A percentile compares a stretch with the other conserved stretches of the same genome.
phyloP scores from a whole-genome alignment of 78 protist species.

The Salpingoeca rosetta region DNA sequence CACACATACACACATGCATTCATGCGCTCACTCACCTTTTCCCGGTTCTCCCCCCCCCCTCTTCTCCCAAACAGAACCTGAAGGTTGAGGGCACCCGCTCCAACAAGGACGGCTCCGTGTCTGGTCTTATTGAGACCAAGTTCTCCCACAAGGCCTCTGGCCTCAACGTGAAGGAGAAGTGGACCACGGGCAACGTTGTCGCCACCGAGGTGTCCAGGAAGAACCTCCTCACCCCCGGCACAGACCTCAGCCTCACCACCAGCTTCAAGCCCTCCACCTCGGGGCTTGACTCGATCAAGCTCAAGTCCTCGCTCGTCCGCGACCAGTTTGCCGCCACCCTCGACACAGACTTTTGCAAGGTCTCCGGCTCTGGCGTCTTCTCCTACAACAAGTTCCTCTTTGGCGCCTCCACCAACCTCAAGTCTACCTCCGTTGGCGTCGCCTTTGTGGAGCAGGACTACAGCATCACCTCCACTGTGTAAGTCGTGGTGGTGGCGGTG shows the following conservation, averaged over 20 bases:
- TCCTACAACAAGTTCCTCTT: not conserved
- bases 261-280: not conserved
- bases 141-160: not conserved
- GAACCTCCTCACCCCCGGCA: not conserved
- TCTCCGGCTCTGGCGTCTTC: not conserved
- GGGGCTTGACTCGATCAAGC: not conserved
- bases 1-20: too few relatives aligned
- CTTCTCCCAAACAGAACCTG: too few relatives aligned
- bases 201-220: not conserved
- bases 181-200: not conserved
- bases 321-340: not conserved
- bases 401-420: not conserved
- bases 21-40: too few relatives aligned
- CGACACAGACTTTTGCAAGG: not conserved
- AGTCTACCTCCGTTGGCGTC: not conserved
- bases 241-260: not conserved
- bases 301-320: not conserved
- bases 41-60: too few relatives aligned
- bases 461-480: too few relatives aligned
- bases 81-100: not conserved
- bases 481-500: too few relatives aligned
- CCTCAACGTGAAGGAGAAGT: not conserved
- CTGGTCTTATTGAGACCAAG: not conserved
- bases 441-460: not conserved
- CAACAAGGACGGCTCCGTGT: not conserved